Base-by-base conservation (phyloP, 1,139 yeast species). In the Debaryomycetaceae sp. region DNA sequence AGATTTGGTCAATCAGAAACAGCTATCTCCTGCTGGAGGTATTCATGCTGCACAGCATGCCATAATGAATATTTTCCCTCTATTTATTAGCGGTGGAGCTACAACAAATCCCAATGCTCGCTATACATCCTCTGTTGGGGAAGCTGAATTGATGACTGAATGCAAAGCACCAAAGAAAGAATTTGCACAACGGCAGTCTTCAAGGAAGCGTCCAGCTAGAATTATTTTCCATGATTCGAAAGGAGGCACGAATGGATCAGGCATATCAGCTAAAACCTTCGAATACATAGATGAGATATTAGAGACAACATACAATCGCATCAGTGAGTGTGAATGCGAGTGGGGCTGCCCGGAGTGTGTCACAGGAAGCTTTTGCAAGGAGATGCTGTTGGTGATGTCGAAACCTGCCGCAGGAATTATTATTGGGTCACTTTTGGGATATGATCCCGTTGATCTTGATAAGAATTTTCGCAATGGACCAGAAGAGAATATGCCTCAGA, bases 11-110 rank as follows among this genome's bases (percentile, higher is more conserved):
- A 67, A 71, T 4, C 63, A 61, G 2, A 87, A 89, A 52, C 57
- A 69, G 3, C 66, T 93, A 38, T 85, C 81, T 37, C 67, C 84
- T 1, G 93, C 98, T 0, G 99, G 89, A 2, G 95, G 95, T 0
- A 88, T 93, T n/a, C 99, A 95, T 66, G 97, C 96, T 5, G 96
- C 97, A 0, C 95, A 90, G 53, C 99, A 93, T 68, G 89, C 89
- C 0, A 68, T 91, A 1, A 84, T 89, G 78, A 85, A 86, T 41
- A 75, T 87, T 50, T 62, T 90, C 24, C 95, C 97, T 0, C 55
- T 77, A 5, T 80, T 80, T 49, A 67, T 74, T 5, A 63, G 64
- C 46, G 74, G 75, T 2, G 68, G 69, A 2, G 72, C 71, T 1
- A 59, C 66, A n/a, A 63, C 72, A 5, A 59, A 65, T 37, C 66